Evolutionary conservation across 208 protist genomes (phyloP), one percentile per base, ranked within the genome.

Genomic region (Acanthamoeba sp.): DNA sequence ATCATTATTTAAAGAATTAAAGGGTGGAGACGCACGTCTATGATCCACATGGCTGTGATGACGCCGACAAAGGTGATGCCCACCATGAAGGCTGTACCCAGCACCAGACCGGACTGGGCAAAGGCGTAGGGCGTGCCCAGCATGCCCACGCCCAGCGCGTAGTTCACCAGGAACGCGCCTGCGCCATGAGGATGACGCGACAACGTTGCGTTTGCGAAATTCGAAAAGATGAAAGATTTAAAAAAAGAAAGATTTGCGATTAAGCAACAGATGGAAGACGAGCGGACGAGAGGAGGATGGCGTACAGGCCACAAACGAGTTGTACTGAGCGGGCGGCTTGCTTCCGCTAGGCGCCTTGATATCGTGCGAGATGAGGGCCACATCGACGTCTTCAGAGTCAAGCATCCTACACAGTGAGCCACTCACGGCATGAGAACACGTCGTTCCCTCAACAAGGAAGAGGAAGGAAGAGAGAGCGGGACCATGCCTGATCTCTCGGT

Each of bases 121-220:
- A 76, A 76, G 66, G 66, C 66, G 32, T 76, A 76, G 16, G 66
- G 66, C 66, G 66, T 76, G 36, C 66, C 32, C 34, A 76, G 32
- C 66, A 76, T 76, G n/a, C 66, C 66, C 66, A 76, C 66, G 16
- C 66, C 66, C 14, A 76, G 66, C 10, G 32, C 66, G 36, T 76
- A 76, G 66, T 76, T 76, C n/a, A 76, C 66, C 66, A 76, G 24
- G 40, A 76, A 76, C 29, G 66, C 66, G n/a, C 66, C 66, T 76
- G 32, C 38, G 66, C 16, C 16, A 27, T 22, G 20, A 29, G 6
- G 27, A 62, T 27, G 6, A 29, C 7, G n/a, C n/a, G 55, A 62
- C 2, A n/a, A 34, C 9, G n/a, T 36, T n/a, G 62, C 2, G 6
- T 55, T 55, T 55, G 48, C 16, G 6, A 62, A 62, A 29, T 62